These are phyloP conservation scores for Fragaria iinumae DNA, from an alignment of 306 rosid genomes.

Conservation along the genomic window DNA sequence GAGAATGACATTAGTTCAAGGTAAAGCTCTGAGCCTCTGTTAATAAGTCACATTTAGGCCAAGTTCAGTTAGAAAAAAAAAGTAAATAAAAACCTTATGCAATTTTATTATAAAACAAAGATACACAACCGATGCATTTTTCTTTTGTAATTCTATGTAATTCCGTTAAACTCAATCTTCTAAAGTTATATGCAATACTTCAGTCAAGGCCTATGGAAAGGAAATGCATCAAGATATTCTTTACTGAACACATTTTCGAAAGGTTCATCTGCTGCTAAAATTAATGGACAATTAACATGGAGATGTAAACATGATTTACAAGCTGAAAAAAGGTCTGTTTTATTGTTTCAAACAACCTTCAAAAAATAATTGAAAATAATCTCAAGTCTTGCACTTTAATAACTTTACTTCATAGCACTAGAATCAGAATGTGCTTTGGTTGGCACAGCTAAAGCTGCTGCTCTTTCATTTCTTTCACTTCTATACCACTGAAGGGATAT, in stretches of 20 bases:
- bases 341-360: not conserved
- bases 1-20: conserved; percentile 27
- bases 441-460: not conserved
- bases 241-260: not conserved
- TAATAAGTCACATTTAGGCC: not conserved
- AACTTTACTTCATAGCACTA: conserved; percentile 1
- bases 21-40: not conserved
- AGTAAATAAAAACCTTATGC: not conserved
- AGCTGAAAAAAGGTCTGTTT: not conserved
- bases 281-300: too few species aligned
- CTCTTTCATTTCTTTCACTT: conserved; percentile 1
- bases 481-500: not conserved
- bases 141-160: not conserved
- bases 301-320: not conserved
- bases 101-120: not conserved
- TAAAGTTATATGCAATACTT: not conserved
- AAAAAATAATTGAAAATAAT: not conserved
- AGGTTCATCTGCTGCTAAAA: not conserved
- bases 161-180: not conserved
- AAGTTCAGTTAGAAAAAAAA: not conserved
- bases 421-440: not conserved
- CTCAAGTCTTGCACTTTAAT: not conserved
- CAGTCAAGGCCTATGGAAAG: not conserved
- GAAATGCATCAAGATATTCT: not conserved
- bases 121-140: not conserved